Base-by-base conservation (phyloP, 768 basidiomycete genomes). In the Cubamyces lactineus region DNA sequence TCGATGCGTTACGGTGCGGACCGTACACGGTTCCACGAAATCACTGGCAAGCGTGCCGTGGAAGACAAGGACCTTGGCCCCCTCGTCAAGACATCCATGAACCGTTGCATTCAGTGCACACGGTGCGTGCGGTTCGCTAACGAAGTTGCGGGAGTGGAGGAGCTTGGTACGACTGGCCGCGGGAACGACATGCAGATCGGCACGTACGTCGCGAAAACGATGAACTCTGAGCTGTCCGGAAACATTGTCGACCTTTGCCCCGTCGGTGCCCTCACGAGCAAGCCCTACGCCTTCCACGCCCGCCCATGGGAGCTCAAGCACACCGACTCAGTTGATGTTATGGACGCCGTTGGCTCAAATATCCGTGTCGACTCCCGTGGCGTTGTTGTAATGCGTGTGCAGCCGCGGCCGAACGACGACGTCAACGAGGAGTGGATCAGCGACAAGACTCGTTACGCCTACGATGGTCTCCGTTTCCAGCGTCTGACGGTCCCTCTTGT, bases 361-460 rank as follows among this genome's bases (percentile, higher is more conserved):
- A 97, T 99, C 74, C 89, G 95, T 47, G 83, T 99, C 57, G 96
- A 99, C 75, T 96, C 96, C 40, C 86, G 96, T 39, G 95, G 95
- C 42, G 90, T 96, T 5, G 87, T 93, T 74, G 96, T 98, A 65
- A 98, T 98, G 96, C 89, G 97, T 52, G 84, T 99, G 67, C 95
- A 97, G 71, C 97, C 97, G 1, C 85, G 91, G 70, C 92, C 93
- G 52, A 98, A 98, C 73, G 97, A 98, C 75, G 92, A 97, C 67
- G 88, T 99, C 66, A 99, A 99, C 75, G 97, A 99, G 79, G 97
- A 99, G 75, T 98, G 97, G 97, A 96, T 99, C 74, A 94, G 85
- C 75, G 97, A 99, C 83, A 99, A 99, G 84, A 95, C 96, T 1
- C 91, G 97, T 59, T 95, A 94, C 74, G 92, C 96, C 1, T 91